A percentile compares a stretch with the other conserved stretches of the same genome.
Conservation (phyloP, 306 rosid species). For the Prunus padus region DNA sequence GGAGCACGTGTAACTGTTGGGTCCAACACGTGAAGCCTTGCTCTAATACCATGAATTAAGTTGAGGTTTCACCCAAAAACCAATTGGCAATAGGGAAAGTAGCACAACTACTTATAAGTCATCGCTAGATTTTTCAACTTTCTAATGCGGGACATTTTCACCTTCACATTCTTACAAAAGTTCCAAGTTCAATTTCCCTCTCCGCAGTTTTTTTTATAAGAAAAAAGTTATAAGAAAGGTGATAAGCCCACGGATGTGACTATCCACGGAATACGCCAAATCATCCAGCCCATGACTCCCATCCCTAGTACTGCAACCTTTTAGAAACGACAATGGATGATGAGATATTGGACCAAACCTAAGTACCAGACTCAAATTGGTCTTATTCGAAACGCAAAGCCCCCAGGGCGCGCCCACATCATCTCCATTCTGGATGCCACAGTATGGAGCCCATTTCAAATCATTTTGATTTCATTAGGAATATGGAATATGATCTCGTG, state of each 20-base stretch:
- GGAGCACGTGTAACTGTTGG: too few relatives aligned
- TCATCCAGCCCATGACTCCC: background rate
- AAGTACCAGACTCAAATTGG: too few relatives aligned
- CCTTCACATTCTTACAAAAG: too few relatives aligned
- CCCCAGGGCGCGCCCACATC: background rate
- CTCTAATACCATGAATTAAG: fast-evolving
- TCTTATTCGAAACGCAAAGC: background rate
- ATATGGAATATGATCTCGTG: too few relatives aligned
- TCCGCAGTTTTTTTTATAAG: too few relatives aligned
- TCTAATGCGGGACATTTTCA: too few relatives aligned
- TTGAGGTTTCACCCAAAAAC: fast-evolving
- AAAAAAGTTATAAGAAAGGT: background rate
- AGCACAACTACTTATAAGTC: too few relatives aligned
- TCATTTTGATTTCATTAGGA: background rate
- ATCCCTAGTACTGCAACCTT: background rate
- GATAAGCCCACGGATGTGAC: background rate
- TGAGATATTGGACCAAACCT: background rate
- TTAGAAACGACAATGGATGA: background rate
- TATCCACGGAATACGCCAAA: background rate
- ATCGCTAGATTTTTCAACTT: too few relatives aligned
- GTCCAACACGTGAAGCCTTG: too few relatives aligned
- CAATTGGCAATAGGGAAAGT: too few relatives aligned
- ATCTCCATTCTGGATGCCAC: background rate
- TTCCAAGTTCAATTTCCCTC: too few relatives aligned
- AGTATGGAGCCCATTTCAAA: background rate